Base-by-base conservation (phyloP, 176 grass and related monocot genomes). In the Metroxylon sagu region DNA sequence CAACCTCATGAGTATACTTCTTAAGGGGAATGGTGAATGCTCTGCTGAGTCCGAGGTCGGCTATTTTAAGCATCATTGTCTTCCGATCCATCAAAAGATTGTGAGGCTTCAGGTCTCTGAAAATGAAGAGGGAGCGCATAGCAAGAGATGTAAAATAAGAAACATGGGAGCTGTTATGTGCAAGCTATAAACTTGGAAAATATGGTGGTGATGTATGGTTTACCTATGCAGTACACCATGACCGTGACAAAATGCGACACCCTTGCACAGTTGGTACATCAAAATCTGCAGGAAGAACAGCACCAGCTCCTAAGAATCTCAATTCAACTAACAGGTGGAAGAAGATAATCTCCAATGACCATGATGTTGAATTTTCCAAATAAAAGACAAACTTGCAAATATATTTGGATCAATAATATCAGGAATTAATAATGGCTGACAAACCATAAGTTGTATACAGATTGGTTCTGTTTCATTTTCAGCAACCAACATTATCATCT, bases 1-100 rank as follows among this genome's bases (percentile, higher is more conserved):
- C 15, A 49, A 97, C 93, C 87, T 97, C 93, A 50, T 98, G 93
- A 16, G 93, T 98, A 72, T 88, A 98, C 64, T 98, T 98, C 78
- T 98, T 92, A 29, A 98, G 28, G n/a, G 93, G 93, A 48, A 87
- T 56, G 3, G 77, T 88, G 79, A 82, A 81, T 18, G 93, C 63
- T 18, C 93, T 76, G 64, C 93, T 98, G 27, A 98, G 93, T 27
- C 93, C 93, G 10, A 92, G 81, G 53, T 92, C 93, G 0, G 93
- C 93, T n/a, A 98, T 89, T 82, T 98, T 98, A 26, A 98, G 79
- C 64, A 81, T 76, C 93, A 92, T 80, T 31, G 84, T 98, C 78
- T 88, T 85, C 43, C 79, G 84, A 70, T 98, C 93, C 93, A 98
- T 98, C 16, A 98, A 81, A 10, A 98, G 84, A 71, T 98, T 98